These are phyloP conservation scores for Penicillium crystallinum DNA, from an alignment of 495 filamentous ascomycete species.

Conservation along the genomic window DNA sequence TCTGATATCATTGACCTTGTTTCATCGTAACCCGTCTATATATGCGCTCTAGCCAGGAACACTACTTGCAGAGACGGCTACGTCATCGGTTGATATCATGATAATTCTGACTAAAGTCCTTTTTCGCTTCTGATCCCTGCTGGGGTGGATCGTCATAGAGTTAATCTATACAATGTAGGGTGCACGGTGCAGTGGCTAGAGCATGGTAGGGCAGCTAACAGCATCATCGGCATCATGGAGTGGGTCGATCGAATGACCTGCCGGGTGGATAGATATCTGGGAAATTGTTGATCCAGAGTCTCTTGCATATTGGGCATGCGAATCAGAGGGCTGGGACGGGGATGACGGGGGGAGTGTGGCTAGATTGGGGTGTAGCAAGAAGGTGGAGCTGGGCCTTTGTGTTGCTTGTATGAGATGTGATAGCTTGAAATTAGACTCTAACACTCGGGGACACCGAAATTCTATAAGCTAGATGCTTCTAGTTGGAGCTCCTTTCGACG, in stretches of 20 bases:
- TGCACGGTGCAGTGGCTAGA: conserved; percentile 10
- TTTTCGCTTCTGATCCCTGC: conserved; percentile 7
- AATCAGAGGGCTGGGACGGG: conserved; percentile 9
- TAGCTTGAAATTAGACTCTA: background rate
- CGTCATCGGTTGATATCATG: conserved; percentile 27
- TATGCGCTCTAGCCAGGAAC: conserved; percentile 10
- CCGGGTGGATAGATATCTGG: conserved; percentile 3
- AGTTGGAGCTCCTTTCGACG: background rate
- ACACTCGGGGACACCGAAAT: background rate
- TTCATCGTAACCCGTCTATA: conserved; percentile 5
- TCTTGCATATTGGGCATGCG: background rate
- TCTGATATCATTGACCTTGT: conserved; percentile 15
- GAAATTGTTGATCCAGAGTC: conserved; percentile 7
- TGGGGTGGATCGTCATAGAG: conserved; percentile 9
- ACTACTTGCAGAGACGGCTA: conserved; percentile 8
- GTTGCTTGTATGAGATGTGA: conserved; percentile 4
- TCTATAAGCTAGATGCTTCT: background rate
- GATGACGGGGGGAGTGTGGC: conserved; percentile 1
- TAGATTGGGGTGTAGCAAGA: conserved; percentile 7
- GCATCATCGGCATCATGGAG: conserved; percentile 6
- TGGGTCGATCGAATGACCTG: background rate
- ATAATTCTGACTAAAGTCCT: background rate
- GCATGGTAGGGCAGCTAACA: background rate
- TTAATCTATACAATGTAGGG: conserved; percentile 8
- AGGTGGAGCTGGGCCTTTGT: conserved; percentile 10